phyloP scores from a whole-genome alignment of 1,284 basidiomycete genomes.

The Boletus calvinii region DNA sequence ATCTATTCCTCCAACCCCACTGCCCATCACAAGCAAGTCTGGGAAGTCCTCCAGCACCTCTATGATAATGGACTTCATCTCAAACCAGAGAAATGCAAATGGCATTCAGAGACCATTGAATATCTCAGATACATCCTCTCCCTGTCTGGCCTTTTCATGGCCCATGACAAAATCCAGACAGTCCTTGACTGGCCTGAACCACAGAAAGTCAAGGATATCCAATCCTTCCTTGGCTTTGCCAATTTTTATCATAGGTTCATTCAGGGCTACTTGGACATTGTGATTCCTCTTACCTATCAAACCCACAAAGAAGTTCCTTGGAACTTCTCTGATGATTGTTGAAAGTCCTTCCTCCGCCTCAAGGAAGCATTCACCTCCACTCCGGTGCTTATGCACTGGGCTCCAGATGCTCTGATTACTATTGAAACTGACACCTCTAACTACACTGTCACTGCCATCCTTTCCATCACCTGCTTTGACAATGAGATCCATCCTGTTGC shows the following conservation, averaged over 20 bases:
- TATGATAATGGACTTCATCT: constrained; percentile 19
- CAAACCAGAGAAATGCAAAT: constrained; percentile 35
- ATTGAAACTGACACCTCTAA: background rate
- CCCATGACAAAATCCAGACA: background rate
- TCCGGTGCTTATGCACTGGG: constrained; percentile 2
- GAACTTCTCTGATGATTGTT: background rate
- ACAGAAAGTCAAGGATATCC: constrained; percentile 13
- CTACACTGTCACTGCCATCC: background rate
- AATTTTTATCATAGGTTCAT: background rate
- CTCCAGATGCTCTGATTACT: background rate
- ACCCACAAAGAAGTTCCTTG: background rate
- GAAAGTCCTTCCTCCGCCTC: background rate
- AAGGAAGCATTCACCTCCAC: constrained; percentile 4
- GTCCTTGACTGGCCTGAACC: constrained; percentile 8
- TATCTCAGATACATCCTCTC: constrained; percentile 28
- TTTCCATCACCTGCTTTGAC: background rate
- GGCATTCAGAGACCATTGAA: constrained; percentile 17
- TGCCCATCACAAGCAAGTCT: background rate
- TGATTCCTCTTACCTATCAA: background rate
- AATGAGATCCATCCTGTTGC: background rate
- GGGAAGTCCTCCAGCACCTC: background rate
- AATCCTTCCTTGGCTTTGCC: constrained; percentile 1
- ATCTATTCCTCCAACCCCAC: too few relatives aligned
- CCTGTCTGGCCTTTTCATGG: background rate
- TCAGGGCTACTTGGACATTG: background rate